Conservation (phyloP, 148 eudicot genomes). For the Selenicereus undatus region DNA sequence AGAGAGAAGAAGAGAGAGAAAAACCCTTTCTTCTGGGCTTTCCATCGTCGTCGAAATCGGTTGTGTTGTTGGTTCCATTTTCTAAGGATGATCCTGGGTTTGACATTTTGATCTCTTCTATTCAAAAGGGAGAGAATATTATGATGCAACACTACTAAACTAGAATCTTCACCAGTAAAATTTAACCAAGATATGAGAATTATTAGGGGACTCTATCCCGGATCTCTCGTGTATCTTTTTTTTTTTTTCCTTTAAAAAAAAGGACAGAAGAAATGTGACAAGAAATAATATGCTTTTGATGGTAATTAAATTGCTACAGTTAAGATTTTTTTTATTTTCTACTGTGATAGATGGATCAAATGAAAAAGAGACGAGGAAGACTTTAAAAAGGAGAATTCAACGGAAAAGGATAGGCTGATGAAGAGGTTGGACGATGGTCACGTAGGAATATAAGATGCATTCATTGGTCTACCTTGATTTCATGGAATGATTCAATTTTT, state of each 20-base stretch:
- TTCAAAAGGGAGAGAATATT: not conserved
- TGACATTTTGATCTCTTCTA: not conserved
- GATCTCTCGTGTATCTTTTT: too few species aligned
- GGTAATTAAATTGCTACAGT: too few species aligned
- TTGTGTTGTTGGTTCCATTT: not conserved
- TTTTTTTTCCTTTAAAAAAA: too few species aligned
- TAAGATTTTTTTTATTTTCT: too few species aligned
- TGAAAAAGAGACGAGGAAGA: not conserved
- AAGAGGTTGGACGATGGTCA: not conserved
- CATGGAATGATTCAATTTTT: not conserved
- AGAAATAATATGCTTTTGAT: too few species aligned
- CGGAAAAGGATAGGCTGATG: not conserved
- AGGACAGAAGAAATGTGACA: too few species aligned
- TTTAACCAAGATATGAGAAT: not conserved
- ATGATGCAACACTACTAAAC: not conserved
- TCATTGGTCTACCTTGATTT: not conserved
- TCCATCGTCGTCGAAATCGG: slow-evolving; percentile 47
- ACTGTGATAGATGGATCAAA: not conserved
- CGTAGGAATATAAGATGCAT: not conserved
- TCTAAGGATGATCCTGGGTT: not conserved
- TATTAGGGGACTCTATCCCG: not conserved
- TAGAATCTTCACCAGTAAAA: not conserved
- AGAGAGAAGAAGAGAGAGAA: not conserved
- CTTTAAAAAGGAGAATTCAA: not conserved
- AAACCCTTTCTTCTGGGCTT: slow-evolving; percentile 35